Evolutionary conservation across 805 yeast genomes (phyloP), one percentile per base, ranked within the genome.

Genomic region (Limtongia smithiae): DNA sequence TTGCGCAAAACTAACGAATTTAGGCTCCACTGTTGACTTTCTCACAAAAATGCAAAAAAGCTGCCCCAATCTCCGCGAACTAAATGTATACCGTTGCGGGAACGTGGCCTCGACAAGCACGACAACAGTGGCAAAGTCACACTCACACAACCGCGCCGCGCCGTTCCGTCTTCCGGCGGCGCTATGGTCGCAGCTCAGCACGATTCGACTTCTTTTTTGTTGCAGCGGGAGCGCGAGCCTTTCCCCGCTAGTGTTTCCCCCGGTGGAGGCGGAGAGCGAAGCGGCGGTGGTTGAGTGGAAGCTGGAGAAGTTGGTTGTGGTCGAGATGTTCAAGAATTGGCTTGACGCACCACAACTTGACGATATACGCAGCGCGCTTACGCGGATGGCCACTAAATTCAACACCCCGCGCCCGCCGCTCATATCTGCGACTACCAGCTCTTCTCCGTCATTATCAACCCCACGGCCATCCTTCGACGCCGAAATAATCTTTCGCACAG

Each of bases 111-210:
- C 17, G 12, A 38, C n/a, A n/a, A n/a, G n/a, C n/a, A n/a, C n/a
- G n/a, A n/a, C n/a, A n/a, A n/a, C n/a, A n/a, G n/a, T n/a, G n/a
- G n/a, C n/a, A n/a, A n/a, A 37, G 14, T 39, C 42, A 18, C 33
- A 41, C 3, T 27, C 44, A 20, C 41, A 38, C 18, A n/a, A n/a
- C n/a, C n/a, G n/a, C n/a, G n/a, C n/a, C n/a, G 24, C 37, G 22
- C 46, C 34, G 14, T 49, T 49, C 27, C 18, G 24, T 4, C 36
- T 50, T 15, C 50, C 54, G 2, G 18, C 35, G 2, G 20, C 18
- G 20, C 44, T 50, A n/a, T 50, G 54, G 54, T 35, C 35, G 2
- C n/a, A 45, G 12, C 43, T 50, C 9, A 15, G 22, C n/a, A 27
- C 44, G 11, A 36, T 50, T 4, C 34, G 50, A 20, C 11, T 50